Evolutionary conservation across 495 filamentous ascomycete species (phyloP), one percentile per base, ranked within the genome.

Genomic region (Hyaloscypha bicolor): DNA sequence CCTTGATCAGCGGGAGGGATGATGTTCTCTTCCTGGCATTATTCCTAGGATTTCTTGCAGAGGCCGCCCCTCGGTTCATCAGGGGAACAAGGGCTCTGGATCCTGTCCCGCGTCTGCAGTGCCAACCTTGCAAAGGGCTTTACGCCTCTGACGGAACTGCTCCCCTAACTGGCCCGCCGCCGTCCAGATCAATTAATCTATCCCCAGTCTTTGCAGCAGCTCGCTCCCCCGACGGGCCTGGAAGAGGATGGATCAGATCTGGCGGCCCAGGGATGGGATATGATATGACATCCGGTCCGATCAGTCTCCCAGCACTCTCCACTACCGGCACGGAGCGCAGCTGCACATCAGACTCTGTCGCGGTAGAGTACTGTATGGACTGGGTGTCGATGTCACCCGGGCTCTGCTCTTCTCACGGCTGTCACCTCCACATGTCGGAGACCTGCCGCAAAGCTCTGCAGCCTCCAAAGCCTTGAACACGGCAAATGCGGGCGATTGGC

Each of bases 341-440:
- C 12, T 37, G 35, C 35, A 48, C 16, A 48, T 48, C 42, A 48
- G 42, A 48, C 42, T 48, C 9, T 16, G 42, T 37, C 6, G 3
- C 3, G 8, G 1, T 37, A 6, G 33, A 37, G 3, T 37, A 2
- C 25, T 25, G 25, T 25, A 25, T 25, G 25, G 25, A 25, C 25
- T 25, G 25, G 2, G 25, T 1, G 2, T 25, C 25, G 25, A 25
- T 25, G 25, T 25, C 25, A 2, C 25, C 25, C 25, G 25, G 25
- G 8, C 53, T 1, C 53, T 56, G 53, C 53, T 56, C 21, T 56
- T 56, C n/a, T 19, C 53, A 9, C 53, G 53, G 53, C 42, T 19
- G 42, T 48, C 33, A n/a, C n/a, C 55, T 35, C 55, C 45, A 60
- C 37, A 51, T 63, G 52, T 63, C 66, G 58, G 59, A 58, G 66